Evolutionary conservation across 164 flowering plant species (phyloP), one percentile per base, ranked within the genome.

Genomic region (Chloranthus sessilifolius): DNA sequence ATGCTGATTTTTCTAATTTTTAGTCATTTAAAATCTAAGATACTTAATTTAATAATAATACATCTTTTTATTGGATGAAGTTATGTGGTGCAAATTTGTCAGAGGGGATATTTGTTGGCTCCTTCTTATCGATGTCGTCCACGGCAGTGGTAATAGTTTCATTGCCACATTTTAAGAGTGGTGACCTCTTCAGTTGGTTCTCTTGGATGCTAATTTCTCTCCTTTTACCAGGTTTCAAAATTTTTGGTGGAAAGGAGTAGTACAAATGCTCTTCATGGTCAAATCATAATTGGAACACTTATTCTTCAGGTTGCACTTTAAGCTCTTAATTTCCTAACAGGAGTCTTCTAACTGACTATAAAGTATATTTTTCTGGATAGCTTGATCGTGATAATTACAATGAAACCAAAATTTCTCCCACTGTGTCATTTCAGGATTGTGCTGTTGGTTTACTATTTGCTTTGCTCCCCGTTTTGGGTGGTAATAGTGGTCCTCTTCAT

Each of bases 361-460:
- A 25, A 21, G 17, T 46, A 31, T 36, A 26, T 3, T 34, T 7
- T 15, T 4, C 21, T 22, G 20, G 3, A 19, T 14, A 29, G 6
- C 30, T 53, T 50, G 20, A 23, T 22, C 34, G 7, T 38, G 19
- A 23, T 19, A n/a, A 40, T 56, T 0, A 36, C 30, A 34, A 53
- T 66, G 21, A 5, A 24, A 10, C 12, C 47, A 21, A n/a, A n/a
- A 16, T 19, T 43, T 55, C 20, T 28, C 39, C 48, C 17, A 21
- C 23, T 17, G 10, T 41, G 5, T 37, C 58, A 25, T 69, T 69
- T 62, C 82, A 92, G 99, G 99, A 92, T 58, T 92, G 99, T 80
- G 95, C 95, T 53, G 99, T 92, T 63, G 99, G 99, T 44, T 68
- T 92, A 62, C 60, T 92, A 40, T 92, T 92, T 74, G 99, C 99